Base-by-base conservation (phyloP, 768 basidiomycete genomes). In the Kwoniella europaea region DNA sequence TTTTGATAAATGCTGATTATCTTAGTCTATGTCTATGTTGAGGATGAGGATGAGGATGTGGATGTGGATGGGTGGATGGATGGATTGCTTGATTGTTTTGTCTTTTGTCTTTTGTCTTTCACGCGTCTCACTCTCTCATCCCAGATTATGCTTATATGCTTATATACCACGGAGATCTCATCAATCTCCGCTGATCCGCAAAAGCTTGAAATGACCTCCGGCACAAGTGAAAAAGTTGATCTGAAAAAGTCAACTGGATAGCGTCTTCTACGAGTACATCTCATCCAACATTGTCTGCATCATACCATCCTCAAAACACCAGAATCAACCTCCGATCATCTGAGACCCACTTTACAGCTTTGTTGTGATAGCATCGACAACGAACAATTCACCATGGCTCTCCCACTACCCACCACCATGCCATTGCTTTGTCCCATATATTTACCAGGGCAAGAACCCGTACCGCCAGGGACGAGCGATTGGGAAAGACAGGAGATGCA, bases 391-490 rank as follows among this genome's bases (percentile, higher is more conserved):
- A 65, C 1, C 5, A 70, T 70, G 68, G 54, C 63, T 16, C 22
- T 70, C 20, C 68, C 68, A 10, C 44, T 63, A 27, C 68, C 68
- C 4, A 64, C 44, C 3, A 42, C 63, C 4, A 70, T 65, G 63
- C 82, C 83, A 10, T 76, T 84, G 5, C 76, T 89, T 59, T 88
- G 90, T 53, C 94, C 94, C 44, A 84, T 94, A 73, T 94, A 90
- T 83, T 88, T 91, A 12, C 88, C 90, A n/a, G 93, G 93, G 46
- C 91, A 90, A 84, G 94, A 94, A 65, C 84, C 84, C 1, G 55
- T 94, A 53, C 94, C 94, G 13, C 89, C 92, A 50, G 94, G 94
- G 18, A 82, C 91, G 69, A 89, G 90, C 2, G 90, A 92, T 76
- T 91, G 93, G 60, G 94, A 97, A 80, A 86, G 91, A 24, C 86